A percentile compares a stretch with the other conserved stretches of the same genome.
phyloP scores from a whole-genome alignment of 139 green algal genomes.

The Asterochloris sp. region DNA sequence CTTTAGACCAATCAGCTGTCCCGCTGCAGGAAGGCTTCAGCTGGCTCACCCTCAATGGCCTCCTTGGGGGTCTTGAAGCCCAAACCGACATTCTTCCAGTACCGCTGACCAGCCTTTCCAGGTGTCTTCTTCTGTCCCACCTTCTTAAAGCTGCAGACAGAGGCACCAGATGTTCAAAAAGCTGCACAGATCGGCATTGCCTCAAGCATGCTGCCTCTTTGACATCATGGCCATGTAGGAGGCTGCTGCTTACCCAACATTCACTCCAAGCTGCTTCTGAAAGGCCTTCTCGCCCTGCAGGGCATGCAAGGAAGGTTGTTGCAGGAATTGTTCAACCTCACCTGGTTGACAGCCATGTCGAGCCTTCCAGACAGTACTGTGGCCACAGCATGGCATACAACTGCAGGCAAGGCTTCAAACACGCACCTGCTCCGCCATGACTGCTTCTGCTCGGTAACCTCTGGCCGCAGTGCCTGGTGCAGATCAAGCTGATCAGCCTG shows the following conservation, averaged over 20 bases:
- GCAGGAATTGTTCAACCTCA: too few relatives aligned
- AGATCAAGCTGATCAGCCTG: too few relatives aligned
- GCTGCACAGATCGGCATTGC: neutral
- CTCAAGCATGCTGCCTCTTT: neutral
- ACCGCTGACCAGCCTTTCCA: conserved; percentile 86
- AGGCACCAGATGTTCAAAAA: neutral
- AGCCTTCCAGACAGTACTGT: too few relatives aligned
- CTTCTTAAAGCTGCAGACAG: conserved; percentile 62
- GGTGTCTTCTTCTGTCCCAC: conserved; percentile 67
- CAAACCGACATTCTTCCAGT: conserved; percentile 94
- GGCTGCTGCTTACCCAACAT: conserved; percentile 56
- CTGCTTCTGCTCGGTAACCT: too few relatives aligned
- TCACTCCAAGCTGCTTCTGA: conserved; percentile 93
- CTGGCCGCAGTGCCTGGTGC: too few relatives aligned
- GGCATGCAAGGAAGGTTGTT: neutral
- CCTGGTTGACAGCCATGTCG: too few relatives aligned
- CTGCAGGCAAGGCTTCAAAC: too few relatives aligned
- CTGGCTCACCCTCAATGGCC: conserved; percentile 90
- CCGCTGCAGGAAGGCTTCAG: neutral
- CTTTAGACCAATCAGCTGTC: neutral
- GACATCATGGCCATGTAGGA: neutral
- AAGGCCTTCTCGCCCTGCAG: conserved; percentile 88
- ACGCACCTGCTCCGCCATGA: too few relatives aligned
- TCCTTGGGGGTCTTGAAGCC: conserved; percentile 98
- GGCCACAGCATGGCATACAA: too few relatives aligned